Conservation (phyloP, 129 eudicot genomes). For the Helianthus tuberosus region DNA sequence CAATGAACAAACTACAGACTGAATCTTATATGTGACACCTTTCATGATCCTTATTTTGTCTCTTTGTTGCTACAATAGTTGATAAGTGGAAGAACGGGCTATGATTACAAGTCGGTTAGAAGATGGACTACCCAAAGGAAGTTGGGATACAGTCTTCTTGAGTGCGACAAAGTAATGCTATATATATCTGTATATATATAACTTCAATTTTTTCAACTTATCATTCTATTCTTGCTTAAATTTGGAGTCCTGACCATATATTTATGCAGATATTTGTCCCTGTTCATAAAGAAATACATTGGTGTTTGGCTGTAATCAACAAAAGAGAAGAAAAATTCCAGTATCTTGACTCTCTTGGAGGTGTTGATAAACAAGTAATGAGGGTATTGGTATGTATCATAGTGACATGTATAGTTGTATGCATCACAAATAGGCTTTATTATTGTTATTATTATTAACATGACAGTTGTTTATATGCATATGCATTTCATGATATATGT, state of each 20-base stretch:
- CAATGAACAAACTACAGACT: constrained; percentile 3
- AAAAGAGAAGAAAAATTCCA: constrained; percentile 87
- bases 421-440: neutral
- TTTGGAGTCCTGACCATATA: neutral
- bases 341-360: constrained; percentile 92
- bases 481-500: constrained; percentile 9
- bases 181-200: neutral
- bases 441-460: neutral
- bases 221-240: neutral
- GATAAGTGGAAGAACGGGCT: constrained; percentile 66
- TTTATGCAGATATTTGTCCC: constrained; percentile 84
- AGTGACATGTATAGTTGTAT: neutral
- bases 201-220: neutral
- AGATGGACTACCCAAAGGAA: constrained; percentile 91
- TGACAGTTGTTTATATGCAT: neutral
- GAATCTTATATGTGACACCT: neutral
- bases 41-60: constrained; percentile 9
- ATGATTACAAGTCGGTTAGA: constrained; percentile 83
- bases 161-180: constrained; percentile 81
- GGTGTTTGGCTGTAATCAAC: constrained; percentile 96
- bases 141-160: constrained; percentile 83
- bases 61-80: constrained; percentile 43
- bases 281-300: constrained; percentile 89
- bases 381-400: constrained; percentile 64
- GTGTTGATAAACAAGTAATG: constrained; percentile 65